Evolutionary conservation across 306 rosid species (phyloP), one percentile per base, ranked within the genome.

Genomic region (Comarum palustre): DNA sequence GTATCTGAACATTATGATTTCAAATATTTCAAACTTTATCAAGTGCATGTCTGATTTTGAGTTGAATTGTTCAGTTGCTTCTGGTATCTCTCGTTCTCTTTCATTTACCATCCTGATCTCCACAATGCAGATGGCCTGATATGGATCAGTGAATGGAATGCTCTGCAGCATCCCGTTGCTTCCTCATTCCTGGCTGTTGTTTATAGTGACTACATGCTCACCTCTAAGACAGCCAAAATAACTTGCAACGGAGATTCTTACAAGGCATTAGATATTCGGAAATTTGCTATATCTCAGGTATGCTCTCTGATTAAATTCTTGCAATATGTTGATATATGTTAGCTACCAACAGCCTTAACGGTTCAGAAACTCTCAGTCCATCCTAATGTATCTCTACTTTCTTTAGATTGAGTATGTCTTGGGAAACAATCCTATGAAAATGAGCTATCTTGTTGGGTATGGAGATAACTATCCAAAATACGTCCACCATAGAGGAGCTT

Each of bases 401-500:
- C 8, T 79, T 1, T 83, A 95, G 97, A 97, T 90, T 70, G 90
- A 95, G 79, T 95, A 95, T 68, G 92, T 91, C 46, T 75, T 95
- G 90, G 99, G 99, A 48, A 71, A 86, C 76, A 95, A 95, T 86
- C 96, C 99, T 12, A 36, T 87, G 93, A 32, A 78, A 54, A 83
- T 84, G 93, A 95, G 96, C 89, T 95, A 57, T 79, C 90, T 95
- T 12, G 92, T 95, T 60, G 99, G 97, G 27, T 95, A 91, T 71
- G 99, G 99, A 38, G 81, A 87, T 54, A 83, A 86, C 27, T 95
- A 45, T 83, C 99, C 99, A 14, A 47, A 90, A 75, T 90, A 68
- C 20, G 99, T 95, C 72, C 99, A 95, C 87, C 99, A 95, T 50
- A 91, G 99, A 77, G 99, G 99, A 36, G 97, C 99, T 64, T 95